Evolutionary conservation across 805 yeast species (phyloP).

Genomic region (Tetrapisispora namnaoensis): DNA sequence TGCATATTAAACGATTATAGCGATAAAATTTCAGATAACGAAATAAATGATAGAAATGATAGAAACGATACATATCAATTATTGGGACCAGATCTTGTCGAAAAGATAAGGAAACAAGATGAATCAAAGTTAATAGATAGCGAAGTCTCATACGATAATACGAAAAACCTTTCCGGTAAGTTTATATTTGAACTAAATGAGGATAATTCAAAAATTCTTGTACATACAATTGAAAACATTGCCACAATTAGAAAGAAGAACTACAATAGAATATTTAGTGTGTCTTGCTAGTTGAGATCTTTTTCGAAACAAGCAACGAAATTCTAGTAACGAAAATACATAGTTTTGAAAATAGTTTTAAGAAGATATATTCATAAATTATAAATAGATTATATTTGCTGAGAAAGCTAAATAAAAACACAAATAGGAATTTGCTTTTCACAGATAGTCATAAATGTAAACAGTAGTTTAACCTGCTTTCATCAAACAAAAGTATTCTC

Average conservation of each 20-base stretch:
- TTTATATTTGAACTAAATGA: constrained; percentile 57
- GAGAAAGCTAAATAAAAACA: background rate
- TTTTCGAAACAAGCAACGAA: no score
- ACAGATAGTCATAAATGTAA: no score
- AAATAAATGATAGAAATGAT: background rate
- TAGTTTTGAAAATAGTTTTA: background rate
- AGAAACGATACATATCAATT: background rate
- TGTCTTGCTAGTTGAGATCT: background rate
- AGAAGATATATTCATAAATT: background rate
- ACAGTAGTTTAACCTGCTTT: no score
- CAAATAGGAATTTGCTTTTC: background rate
- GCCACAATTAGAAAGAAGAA: constrained; percentile 41
- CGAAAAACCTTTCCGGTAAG: constrained; percentile 34
- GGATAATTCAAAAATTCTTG: constrained; percentile 43
- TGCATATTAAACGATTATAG: constrained; percentile 9
- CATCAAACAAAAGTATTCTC: no score
- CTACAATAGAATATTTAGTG: constrained; percentile 15
- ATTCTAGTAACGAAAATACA: no score
- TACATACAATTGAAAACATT: constrained; percentile 59
- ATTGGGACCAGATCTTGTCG: background rate
- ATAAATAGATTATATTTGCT: background rate
- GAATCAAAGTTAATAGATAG: background rate
- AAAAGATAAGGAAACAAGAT: constrained; percentile 2
- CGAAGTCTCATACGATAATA: constrained; percentile 3
- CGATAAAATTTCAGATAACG: background rate